phyloP scores from a whole-genome alignment of 108 stramenopile species.

The Asterionellopsis glacialis region DNA sequence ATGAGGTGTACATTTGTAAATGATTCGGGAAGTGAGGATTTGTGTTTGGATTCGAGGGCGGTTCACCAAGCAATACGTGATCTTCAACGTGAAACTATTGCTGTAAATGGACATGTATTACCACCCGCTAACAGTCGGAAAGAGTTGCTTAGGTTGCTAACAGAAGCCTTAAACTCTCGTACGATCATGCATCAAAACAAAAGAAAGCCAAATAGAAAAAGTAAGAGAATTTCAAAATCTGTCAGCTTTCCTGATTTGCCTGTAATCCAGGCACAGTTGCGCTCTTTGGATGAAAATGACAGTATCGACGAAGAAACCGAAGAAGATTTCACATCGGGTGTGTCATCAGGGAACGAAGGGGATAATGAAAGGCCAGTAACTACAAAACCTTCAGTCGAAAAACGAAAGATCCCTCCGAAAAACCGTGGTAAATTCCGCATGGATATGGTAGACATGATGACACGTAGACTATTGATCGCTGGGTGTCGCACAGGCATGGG shows the following conservation, averaged over 20 bases:
- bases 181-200: constrained; percentile 17
- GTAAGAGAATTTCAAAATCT: neutral
- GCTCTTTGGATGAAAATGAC: neutral
- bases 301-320: neutral
- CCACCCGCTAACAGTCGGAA: constrained; percentile 69
- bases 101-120: constrained; percentile 77
- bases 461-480: constrained; percentile 72
- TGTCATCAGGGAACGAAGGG: constrained; percentile 9
- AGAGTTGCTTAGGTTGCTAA: constrained; percentile 54
- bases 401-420: neutral
- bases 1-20: neutral
- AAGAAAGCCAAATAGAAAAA: neutral
- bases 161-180: constrained; percentile 58
- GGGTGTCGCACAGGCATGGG: constrained; percentile 81
- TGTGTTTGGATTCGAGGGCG: constrained; percentile 33
- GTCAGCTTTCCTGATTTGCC: constrained; percentile 7
- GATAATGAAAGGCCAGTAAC: neutral
- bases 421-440: constrained; percentile 21
- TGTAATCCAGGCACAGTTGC: constrained; percentile 2
- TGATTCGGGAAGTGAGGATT: constrained; percentile 16
- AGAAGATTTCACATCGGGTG: neutral
- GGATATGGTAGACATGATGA: constrained; percentile 67
- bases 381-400: neutral
- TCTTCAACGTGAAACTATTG: constrained; percentile 78
- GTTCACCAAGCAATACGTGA: constrained; percentile 76